phyloP scores from a whole-genome alignment of 1,284 basidiomycete species.

The Earliella scabrosa region DNA sequence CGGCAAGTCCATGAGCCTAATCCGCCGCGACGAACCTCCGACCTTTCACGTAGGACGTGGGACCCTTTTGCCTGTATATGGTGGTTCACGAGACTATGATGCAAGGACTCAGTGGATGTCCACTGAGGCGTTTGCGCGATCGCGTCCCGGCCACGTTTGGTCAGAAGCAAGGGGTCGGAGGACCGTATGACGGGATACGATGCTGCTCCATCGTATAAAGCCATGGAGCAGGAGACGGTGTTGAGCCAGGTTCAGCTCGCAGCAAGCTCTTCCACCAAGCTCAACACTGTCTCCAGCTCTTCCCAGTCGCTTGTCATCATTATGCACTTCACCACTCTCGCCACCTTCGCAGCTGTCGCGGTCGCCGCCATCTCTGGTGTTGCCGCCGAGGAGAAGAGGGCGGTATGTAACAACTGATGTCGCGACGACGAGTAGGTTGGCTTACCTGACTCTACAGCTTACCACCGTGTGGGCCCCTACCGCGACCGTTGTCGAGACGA shows the following conservation, averaged over 20 bases:
- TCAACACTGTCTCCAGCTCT: constrained; percentile 5
- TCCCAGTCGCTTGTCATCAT: constrained; percentile 7
- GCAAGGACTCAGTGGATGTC: constrained; percentile 8
- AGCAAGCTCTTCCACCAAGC: constrained; percentile 12
- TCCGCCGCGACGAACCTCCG: constrained; percentile 20
- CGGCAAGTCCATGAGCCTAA: neutral
- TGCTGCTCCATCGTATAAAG: constrained; percentile 11
- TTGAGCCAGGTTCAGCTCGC: constrained; percentile 15
- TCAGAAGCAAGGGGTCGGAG: constrained; percentile 1
- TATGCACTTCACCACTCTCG: constrained; percentile 22
- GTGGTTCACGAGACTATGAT: constrained; percentile 17
- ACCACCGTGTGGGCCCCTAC: constrained; percentile 23
- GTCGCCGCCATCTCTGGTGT: constrained; percentile 15
- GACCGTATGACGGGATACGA: constrained; percentile 18
- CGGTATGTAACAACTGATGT: neutral
- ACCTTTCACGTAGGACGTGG: constrained; percentile 16
- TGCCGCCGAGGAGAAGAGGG: constrained; percentile 9
- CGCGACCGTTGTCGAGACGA: constrained; percentile 19
- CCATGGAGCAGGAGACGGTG: constrained; percentile 3
- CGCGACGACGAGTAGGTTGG: neutral
- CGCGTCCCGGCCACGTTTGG: constrained; percentile 2
- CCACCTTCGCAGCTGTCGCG: constrained; percentile 17
- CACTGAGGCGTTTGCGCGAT: neutral
- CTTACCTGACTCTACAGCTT: constrained; percentile 9
- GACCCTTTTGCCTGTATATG: constrained; percentile 8